These are phyloP conservation scores for Ulota crispa DNA, from an alignment of 225 moss, liverwort and hornwort genomes.

Conservation along the genomic window DNA sequence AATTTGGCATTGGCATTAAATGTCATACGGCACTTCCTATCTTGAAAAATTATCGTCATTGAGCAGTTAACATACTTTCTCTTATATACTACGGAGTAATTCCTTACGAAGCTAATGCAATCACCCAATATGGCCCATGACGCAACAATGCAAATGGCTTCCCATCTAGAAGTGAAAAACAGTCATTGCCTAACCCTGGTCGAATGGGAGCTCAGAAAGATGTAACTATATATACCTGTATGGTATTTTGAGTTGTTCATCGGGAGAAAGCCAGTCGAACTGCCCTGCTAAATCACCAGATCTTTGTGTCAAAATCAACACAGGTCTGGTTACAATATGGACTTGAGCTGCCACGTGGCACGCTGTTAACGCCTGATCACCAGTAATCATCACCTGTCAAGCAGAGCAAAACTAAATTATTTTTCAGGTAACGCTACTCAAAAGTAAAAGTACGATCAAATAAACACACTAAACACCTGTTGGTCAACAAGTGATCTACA, in stretches of 20 bases:
- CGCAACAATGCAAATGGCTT: conserved; percentile 55
- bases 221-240: conserved; percentile 53
- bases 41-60: conserved; percentile 56
- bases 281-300: conserved; percentile 46
- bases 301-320: conserved; percentile 73
- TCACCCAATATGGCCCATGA: conserved; percentile 50
- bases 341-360: conserved; percentile 96
- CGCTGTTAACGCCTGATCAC: conserved; percentile 96
- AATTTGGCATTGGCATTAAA: neutral
- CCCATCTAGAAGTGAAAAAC: conserved; percentile 51
- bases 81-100: too few relatives aligned
- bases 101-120: conserved; percentile 4
- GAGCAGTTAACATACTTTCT: neutral
- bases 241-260: conserved; percentile 63
- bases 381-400: conserved; percentile 93
- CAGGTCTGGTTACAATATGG: conserved; percentile 73
- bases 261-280: conserved; percentile 91
- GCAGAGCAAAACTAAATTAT: conserved; percentile 6
- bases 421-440: neutral
- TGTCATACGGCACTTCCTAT: conserved; percentile 80
- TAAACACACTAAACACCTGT: neutral
- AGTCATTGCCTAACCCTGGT: conserved; percentile 51
- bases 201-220: conserved; percentile 37
- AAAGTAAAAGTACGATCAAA: neutral
- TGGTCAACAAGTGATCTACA: neutral